phyloP scores from a whole-genome alignment of 768 basidiomycete genomes.

The Exsudoporus frostii region DNA sequence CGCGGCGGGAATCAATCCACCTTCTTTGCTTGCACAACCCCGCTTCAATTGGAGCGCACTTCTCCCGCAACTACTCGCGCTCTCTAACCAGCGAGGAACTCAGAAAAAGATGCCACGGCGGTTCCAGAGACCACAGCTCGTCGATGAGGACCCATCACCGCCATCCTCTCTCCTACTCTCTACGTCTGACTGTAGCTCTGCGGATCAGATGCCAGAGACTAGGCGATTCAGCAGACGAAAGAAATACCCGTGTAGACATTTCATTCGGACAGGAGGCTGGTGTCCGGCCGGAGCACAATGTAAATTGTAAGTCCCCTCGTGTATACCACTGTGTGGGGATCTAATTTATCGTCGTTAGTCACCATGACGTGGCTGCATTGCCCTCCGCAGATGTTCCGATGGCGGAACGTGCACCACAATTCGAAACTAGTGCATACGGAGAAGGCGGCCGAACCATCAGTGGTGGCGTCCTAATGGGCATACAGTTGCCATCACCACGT shows the following conservation, averaged over 20 bases:
- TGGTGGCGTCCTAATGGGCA: conserved; percentile 23
- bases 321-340: background rate
- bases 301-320: conserved; percentile 36
- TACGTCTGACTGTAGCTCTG: conserved; percentile 16
- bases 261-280: conserved; percentile 40
- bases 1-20: conserved; percentile 3
- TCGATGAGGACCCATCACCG: conserved; percentile 22
- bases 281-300: conserved; percentile 42
- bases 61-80: conserved; percentile 11
- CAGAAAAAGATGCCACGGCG: background rate
- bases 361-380: conserved; percentile 20
- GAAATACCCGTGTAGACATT: conserved; percentile 41
- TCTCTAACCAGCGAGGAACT: conserved; percentile 6
- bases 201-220: conserved; percentile 4
- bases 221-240: conserved; percentile 14
- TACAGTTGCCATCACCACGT: conserved; percentile 13
- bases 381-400: conserved; percentile 19
- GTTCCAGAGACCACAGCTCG: conserved; percentile 4
- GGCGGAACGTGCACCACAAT: conserved; percentile 5
- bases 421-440: conserved; percentile 1
- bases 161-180: conserved; percentile 23
- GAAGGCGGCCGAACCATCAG: conserved; percentile 22
- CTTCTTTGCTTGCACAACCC: conserved; percentile 15
- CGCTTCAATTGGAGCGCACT: conserved; percentile 18
- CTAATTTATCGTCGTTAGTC: conserved; percentile 7